These are phyloP conservation scores for Peronospora destructor DNA, from an alignment of 352 stramenopile species.

Conservation along the genomic window DNA sequence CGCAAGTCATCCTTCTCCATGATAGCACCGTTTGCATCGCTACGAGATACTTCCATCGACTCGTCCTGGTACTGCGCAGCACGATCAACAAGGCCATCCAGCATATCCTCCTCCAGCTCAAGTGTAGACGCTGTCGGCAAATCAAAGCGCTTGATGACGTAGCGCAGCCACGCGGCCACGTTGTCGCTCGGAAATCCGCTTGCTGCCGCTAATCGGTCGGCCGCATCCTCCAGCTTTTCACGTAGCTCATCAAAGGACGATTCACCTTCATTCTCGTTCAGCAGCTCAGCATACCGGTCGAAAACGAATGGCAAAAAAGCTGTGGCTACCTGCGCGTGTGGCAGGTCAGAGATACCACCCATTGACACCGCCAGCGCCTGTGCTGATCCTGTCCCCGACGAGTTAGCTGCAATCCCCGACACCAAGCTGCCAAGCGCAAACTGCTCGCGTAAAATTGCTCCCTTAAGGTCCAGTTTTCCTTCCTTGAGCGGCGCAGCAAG, in stretches of 20 bases:
- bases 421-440: conserved; percentile 51
- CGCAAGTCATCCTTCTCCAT: conserved; percentile 61
- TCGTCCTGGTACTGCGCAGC: conserved; percentile 47
- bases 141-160: conserved; percentile 52
- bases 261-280: conserved; percentile 55
- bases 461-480: conserved; percentile 60
- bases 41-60: conserved; percentile 25
- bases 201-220: conserved; percentile 39
- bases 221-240: conserved; percentile 42
- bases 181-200: conserved; percentile 50
- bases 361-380: conserved; percentile 57
- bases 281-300: conserved; percentile 43
- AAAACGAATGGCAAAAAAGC: conserved; percentile 68
- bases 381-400: conserved; percentile 43
- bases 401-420: conserved; percentile 46
- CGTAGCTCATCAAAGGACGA: conserved; percentile 55
- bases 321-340: conserved; percentile 49
- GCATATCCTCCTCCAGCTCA: conserved; percentile 47
- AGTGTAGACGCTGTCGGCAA: conserved; percentile 45
- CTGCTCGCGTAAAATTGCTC: conserved; percentile 40
- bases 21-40: conserved; percentile 29
- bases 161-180: conserved; percentile 52
- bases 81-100: conserved; percentile 51
- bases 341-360: conserved; percentile 61
- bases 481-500: conserved; percentile 50